Evolutionary conservation across 768 basidiomycete species (phyloP).

Genomic region (Sutorius australiensis): DNA sequence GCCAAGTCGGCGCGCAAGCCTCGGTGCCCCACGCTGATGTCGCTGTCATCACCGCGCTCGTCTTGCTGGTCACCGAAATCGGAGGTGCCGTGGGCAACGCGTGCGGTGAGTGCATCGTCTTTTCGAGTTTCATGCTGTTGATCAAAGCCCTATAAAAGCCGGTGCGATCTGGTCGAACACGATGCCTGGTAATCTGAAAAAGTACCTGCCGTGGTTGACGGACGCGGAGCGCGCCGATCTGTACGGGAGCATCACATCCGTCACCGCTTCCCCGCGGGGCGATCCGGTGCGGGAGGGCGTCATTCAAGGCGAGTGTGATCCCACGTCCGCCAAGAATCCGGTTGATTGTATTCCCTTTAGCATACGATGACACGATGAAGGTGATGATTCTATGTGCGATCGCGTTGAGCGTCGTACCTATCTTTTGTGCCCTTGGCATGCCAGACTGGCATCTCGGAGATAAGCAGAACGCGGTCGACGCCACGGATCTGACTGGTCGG

Average conservation of each 20-base stretch:
- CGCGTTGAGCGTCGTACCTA: conserved; percentile 52
- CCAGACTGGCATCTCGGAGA: conserved; percentile 67
- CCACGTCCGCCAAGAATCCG: background rate
- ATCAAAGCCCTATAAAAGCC: conserved; percentile 28
- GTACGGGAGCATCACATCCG: conserved; percentile 55
- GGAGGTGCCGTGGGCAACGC: conserved; percentile 66
- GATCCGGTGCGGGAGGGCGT: conserved; percentile 63
- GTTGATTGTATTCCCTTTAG: conserved; percentile 18
- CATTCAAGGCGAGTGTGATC: conserved; percentile 42
- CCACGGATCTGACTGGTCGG: conserved; percentile 20
- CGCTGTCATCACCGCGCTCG: conserved; percentile 62
- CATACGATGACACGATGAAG: conserved; percentile 56
- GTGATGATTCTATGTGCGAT: conserved; percentile 53
- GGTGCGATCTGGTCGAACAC: conserved; percentile 61
- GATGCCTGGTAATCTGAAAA: conserved; percentile 60
- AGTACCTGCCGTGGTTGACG: conserved; percentile 49
- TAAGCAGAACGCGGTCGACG: conserved; percentile 66
- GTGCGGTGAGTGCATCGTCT: conserved; percentile 39
- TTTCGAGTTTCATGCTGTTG: background rate
- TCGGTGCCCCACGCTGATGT: conserved; percentile 62
- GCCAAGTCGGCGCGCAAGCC: conserved; percentile 63
- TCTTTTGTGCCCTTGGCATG: conserved; percentile 56
- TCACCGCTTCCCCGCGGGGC: conserved; percentile 44
- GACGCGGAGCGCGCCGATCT: conserved; percentile 42
- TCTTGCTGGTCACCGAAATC: conserved; percentile 66